Conservation (phyloP, 2,329 filamentous ascomycete species). For the Hypoxylon sp. region DNA sequence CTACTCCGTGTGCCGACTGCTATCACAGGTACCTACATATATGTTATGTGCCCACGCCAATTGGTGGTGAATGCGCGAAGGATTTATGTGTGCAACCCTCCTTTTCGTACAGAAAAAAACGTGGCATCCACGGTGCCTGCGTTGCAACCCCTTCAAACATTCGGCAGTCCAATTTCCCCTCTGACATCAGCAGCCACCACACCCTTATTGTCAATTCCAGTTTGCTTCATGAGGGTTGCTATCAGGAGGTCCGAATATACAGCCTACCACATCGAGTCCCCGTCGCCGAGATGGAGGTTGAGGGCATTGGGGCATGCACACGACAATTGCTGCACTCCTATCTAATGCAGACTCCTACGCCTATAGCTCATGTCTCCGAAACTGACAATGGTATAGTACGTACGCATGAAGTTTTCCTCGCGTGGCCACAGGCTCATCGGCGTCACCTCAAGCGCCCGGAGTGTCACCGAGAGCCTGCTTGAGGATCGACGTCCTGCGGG, state of each 20-base stretch:
- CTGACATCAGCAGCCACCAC: constrained; percentile 42
- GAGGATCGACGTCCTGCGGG: constrained; percentile 33
- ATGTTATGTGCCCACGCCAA: constrained; percentile 15
- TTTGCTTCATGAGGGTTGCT: constrained; percentile 8
- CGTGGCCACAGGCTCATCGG: constrained; percentile 30
- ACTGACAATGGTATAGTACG: background rate
- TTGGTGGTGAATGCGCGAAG: constrained; percentile 32
- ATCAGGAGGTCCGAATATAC: constrained; percentile 19
- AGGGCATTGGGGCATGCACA: constrained; percentile 14
- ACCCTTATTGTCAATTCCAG: constrained; percentile 30
- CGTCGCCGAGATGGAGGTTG: constrained; percentile 20
- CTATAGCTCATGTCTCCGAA: constrained; percentile 1
- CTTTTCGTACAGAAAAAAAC: constrained; percentile 38
- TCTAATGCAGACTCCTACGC: constrained; percentile 25
- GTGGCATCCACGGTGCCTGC: constrained; percentile 44
- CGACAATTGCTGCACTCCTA: constrained; percentile 32
- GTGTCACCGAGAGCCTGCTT: constrained; percentile 31
- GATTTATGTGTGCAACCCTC: constrained; percentile 42
- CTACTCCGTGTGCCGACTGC: constrained; percentile 20
- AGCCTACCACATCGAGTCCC: constrained; percentile 7
- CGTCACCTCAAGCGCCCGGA: constrained; percentile 15
- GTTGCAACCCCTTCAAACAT: constrained; percentile 41
- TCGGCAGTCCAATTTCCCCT: constrained; percentile 43
- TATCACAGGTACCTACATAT: constrained; percentile 15
- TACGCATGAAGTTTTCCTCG: constrained; percentile 17